Evolutionary conservation across 2,329 filamentous ascomycete genomes (phyloP), one percentile per base, ranked within the genome.

Genomic region (Apiospora saccharicola): DNA sequence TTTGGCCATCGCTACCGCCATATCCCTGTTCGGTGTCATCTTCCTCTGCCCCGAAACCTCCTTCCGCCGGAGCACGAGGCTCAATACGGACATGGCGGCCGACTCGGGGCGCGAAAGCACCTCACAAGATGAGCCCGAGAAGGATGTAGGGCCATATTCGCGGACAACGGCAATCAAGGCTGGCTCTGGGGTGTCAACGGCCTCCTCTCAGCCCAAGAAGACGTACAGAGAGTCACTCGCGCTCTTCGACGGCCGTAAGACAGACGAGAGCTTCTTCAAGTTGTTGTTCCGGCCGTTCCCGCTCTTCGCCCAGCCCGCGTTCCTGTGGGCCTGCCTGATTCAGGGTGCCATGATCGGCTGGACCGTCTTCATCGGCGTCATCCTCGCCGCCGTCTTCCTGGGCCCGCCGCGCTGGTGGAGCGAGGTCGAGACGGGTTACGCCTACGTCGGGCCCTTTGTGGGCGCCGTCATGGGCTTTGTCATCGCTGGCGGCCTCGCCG

Each of bases 281-380:
- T 83, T 92, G 10, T 78, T 90, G 22, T 78, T 91, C n/a, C 89
- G 95, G 3, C 96, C 95, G 0, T 91, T 98, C 70, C 94, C 94
- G 0, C 88, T 98, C 0, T 92, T 97, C 76, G 81, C 93, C 8
- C 95, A 98, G 80, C 95, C 95, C 0, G 94, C 93, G 10, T 94
- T 98, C 76, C 82, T 97, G 53, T 98, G 94, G 93, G 87, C 86
- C 34, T 87, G 86, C 77, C 86, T 98, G 4, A 94, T 95, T 69
- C 95, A 98, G 86, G 95, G 95, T 22, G 90, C 93, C 5, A 90
- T 98, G 79, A 98, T 98, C 78, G 96, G 95, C 75, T 98, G 96
- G 95, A 97, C 95, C 0, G 94, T 98, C 22, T 94, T 98, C 79
- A 96, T 97, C 75, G 93, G 94, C 72, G 92, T 96, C 73, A 90